Conservation (phyloP, 108 stramenopile genomes). For the Nitzschia sp. region DNA sequence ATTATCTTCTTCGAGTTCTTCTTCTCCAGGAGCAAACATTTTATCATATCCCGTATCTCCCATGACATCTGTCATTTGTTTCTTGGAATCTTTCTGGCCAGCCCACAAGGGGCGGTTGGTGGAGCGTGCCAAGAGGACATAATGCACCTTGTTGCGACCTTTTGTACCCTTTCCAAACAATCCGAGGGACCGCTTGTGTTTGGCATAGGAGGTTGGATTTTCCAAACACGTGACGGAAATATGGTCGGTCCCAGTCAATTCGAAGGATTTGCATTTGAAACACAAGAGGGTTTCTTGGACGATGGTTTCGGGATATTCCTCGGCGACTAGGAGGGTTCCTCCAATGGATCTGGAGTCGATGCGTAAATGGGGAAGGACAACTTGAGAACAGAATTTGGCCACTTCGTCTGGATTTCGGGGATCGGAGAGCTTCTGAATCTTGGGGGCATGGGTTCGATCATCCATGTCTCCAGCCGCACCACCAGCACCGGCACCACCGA, state of each 20-base stretch:
- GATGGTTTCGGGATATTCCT: slow-evolving; percentile 43
- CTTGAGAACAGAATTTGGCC: slow-evolving; percentile 36
- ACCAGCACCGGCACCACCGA: no score
- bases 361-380: slow-evolving; percentile 49
- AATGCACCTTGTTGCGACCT: slow-evolving; percentile 65
- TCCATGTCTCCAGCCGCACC: slow-evolving; percentile 10
- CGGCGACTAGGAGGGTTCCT: slow-evolving; percentile 17
- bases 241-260: slow-evolving; percentile 39
- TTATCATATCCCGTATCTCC: slow-evolving; percentile 40
- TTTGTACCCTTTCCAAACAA: slow-evolving; percentile 51
- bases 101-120: slow-evolving; percentile 67
- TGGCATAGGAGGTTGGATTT: slow-evolving; percentile 47
- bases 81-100: no score
- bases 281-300: slow-evolving; percentile 47
- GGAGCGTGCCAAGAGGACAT: slow-evolving; percentile 65
- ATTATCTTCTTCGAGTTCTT: slow-evolving; percentile 38
- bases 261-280: slow-evolving; percentile 49
- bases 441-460: slow-evolving; percentile 19
- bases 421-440: slow-evolving; percentile 41
- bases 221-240: slow-evolving; percentile 47
- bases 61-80: slow-evolving; percentile 12
- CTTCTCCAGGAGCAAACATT: slow-evolving; percentile 47
- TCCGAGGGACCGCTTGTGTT: slow-evolving; percentile 57
- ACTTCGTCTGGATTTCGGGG: slow-evolving; percentile 41
- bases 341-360: slow-evolving; percentile 56